Evolutionary conservation across 345 rosid species (phyloP).

Genomic region (Citrus medica): DNA sequence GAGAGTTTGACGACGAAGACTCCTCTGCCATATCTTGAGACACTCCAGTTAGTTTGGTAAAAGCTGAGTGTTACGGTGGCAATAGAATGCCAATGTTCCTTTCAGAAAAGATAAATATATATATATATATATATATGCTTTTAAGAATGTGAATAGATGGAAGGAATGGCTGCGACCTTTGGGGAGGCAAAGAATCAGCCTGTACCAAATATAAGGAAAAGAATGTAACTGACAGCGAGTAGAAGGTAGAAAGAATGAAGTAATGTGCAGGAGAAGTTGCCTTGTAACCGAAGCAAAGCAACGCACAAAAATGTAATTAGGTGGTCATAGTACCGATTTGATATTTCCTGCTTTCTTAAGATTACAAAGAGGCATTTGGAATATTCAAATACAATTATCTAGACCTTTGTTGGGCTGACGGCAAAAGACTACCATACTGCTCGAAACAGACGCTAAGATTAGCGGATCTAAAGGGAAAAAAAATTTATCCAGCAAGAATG

Average conservation of each 20-base stretch:
- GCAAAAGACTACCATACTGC: background rate
- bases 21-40: slow-evolving; percentile 34
- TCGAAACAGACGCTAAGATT: background rate
- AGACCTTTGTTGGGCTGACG: background rate
- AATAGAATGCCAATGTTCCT: background rate
- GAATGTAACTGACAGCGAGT: slow-evolving; percentile 1
- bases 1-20: slow-evolving; percentile 20
- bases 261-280: background rate
- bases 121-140: background rate
- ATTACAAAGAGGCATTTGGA: background rate
- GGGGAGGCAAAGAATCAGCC: slow-evolving; percentile 11
- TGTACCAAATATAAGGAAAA: slow-evolving; percentile 10
- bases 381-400: background rate
- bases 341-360: background rate
- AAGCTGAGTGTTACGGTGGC: background rate
- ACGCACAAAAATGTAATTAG: background rate
- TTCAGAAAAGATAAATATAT: background rate
- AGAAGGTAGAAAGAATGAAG: background rate
- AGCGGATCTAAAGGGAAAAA: background rate
- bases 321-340: background rate
- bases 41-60: background rate
- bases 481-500: background rate
- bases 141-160: background rate
- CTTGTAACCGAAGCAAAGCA: slow-evolving; percentile 6
- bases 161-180: background rate